Evolutionary conservation across 2,329 filamentous ascomycete species (phyloP).

Genomic region (Fusarium nurragi): DNA sequence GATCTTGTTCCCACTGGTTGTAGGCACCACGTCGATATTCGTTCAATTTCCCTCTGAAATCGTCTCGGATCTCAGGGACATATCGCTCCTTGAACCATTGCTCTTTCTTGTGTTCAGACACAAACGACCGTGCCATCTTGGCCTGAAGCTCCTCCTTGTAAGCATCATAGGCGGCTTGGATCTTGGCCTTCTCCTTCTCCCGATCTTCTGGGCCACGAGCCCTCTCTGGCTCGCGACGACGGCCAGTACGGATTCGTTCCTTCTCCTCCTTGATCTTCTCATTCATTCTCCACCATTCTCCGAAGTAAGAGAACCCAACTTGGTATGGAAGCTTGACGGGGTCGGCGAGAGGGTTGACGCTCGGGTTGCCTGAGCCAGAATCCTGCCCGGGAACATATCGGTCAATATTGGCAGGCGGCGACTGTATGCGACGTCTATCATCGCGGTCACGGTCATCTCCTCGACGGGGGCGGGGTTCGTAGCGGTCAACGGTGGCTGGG

Average conservation of each 20-base stretch:
- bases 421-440: conserved; percentile 68
- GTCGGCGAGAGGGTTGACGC: conserved; percentile 74
- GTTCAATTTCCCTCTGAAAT: conserved; percentile 77
- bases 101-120: conserved; percentile 90
- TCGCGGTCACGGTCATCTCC: conserved; percentile 75
- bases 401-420: conserved; percentile 78
- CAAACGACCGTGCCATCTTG: conserved; percentile 88
- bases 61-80: conserved; percentile 80
- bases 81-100: conserved; percentile 99
- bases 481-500: conserved; percentile 75
- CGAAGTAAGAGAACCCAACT: conserved; percentile 86
- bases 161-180: conserved; percentile 73
- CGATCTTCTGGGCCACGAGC: conserved; percentile 76
- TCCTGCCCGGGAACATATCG: conserved; percentile 84
- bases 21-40: conserved; percentile 83
- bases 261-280: conserved; percentile 85
- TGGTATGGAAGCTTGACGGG: conserved; percentile 79
- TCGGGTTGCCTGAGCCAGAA: conserved; percentile 51
- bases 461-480: conserved; percentile 75
- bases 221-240: conserved; percentile 71
- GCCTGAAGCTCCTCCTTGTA: conserved; percentile 76
- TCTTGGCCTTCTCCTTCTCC: conserved; percentile 80
- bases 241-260: conserved; percentile 75
- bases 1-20: conserved; percentile 86
- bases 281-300: conserved; percentile 86